Evolutionary conservation across 1,284 basidiomycete genomes (phyloP).

Genomic region (Mycosarcoma maydis): DNA sequence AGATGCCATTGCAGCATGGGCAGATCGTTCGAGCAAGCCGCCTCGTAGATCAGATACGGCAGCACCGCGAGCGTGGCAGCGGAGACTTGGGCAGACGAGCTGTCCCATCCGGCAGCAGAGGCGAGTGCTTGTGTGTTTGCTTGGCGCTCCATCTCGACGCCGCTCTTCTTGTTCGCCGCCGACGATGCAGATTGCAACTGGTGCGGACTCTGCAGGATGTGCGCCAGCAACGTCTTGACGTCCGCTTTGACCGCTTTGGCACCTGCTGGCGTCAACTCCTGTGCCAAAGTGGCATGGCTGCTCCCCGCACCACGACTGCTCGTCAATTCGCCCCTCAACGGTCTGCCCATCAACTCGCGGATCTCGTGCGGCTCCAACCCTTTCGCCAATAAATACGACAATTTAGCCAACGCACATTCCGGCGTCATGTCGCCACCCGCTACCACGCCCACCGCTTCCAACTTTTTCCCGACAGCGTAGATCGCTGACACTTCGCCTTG

Average conservation of each 20-base stretch:
- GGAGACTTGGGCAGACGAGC: slow-evolving; percentile 27
- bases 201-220: slow-evolving; percentile 40
- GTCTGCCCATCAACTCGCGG: slow-evolving; percentile 78
- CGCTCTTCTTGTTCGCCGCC: too few relatives aligned
- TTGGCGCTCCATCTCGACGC: not conserved
- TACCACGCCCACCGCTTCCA: slow-evolving; percentile 69
- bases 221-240: slow-evolving; percentile 38
- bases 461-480: slow-evolving; percentile 82
- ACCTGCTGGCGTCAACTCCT: slow-evolving; percentile 30
- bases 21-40: slow-evolving; percentile 33
- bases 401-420: slow-evolving; percentile 88
- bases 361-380: slow-evolving; percentile 77
- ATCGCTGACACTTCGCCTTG: slow-evolving; percentile 70
- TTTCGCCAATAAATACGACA: slow-evolving; percentile 87
- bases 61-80: slow-evolving; percentile 27
- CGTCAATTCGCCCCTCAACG: slow-evolving; percentile 88
- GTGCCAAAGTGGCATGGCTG: slow-evolving; percentile 2
- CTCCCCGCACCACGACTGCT: slow-evolving; percentile 19
- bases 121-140: not conserved
- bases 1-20: slow-evolving; percentile 47
- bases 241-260: slow-evolving; percentile 33
- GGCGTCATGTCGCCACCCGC: slow-evolving; percentile 82
- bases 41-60: slow-evolving; percentile 49
- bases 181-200: slow-evolving; percentile 20
- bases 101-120: slow-evolving; percentile 27